Base-by-base conservation (phyloP, 2,329 filamentous ascomycete species). In the Raffaelea albimanens region DNA sequence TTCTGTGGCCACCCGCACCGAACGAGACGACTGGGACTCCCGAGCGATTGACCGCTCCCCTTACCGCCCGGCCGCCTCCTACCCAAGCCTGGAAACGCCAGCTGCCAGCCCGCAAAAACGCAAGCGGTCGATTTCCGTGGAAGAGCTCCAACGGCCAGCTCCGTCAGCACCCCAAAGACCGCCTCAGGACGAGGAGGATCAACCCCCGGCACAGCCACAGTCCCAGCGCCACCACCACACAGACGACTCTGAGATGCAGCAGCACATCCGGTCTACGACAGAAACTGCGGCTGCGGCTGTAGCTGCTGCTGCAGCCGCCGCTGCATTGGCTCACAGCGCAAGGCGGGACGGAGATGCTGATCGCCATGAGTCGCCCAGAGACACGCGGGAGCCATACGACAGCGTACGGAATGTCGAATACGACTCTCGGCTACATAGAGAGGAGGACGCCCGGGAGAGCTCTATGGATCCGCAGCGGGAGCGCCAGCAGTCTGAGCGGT, bases 121-220 rank as follows among this genome's bases (percentile, higher is more conserved):
- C 57, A 91, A 88, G 63, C 77, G 85, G 51, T 87, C 85, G 7
- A 67, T 71, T 41, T 86, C 83, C 5, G 62, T 69, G 34, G 82
- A 49, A 82, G 48, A 61, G 61, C 7, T 60, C 65, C 46, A 65
- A 66, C 54, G 69, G 72, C 34, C 34, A 38, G 5, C 5, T 16
- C 18, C 34, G 7, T 7, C 34, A 5, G 18, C 14, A 16, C n/a
- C 34, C 7, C 34, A 38, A 16, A 38, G 34, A 38, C 18, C 34
- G 34, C 13, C 9, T 9, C 56, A 56, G 43, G 50, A 66, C 52
- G 63, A 56, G 52, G 61, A 59, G 53, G 61, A 52, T 50, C 61
- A 57, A 50, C 67, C 66, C 39, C 68, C 65, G 11, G 44, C 48
- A 38, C 54, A 55, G 34, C 56, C 50, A 40, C 46, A 50, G 20